Base-by-base conservation (phyloP, 1,139 yeast species). In the Arxiozyma bovina region DNA sequence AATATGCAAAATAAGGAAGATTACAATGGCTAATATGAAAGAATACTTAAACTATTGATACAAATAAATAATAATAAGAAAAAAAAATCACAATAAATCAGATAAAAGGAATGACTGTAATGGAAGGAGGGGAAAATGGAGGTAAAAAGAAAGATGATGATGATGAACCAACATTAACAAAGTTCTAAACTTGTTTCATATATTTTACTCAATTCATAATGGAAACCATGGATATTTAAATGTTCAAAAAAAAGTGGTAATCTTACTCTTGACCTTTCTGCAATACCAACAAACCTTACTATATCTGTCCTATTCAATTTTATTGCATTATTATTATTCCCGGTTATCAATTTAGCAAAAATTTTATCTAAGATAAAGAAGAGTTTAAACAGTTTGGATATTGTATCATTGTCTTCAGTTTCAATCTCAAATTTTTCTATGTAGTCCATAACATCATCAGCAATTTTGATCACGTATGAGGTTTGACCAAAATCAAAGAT, bases 361-460 rank as follows among this genome's bases (percentile, higher is more conserved):
- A 73, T 70, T n/a, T 71, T 68, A 60, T 79, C 83, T 27, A 79
- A 51, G 4, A 70, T 70, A 60, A 74, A 78, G 44, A 77, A 66
- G 50, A 77, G 71, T 34, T 65, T 67, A 60, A 79, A 77, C 41
- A 76, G 67, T 48, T 67, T 68, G 1, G 69, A 57, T 11, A 68
- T 50, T 0, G 67, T 60, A 11, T 51, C 53, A 22, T 49, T 54
- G 21, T 63, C 66, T 8, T 53, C 54, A 11, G 59, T 54, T 17
- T 58, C 54, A 11, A 75, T 50, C 1, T 67, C 63, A 57, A 79
- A 82, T 63, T 78, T 80, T 30, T 70, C 73, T 27, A 80, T 56
- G 61, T 79, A 85, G 59, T 85, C 93, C 51, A 83, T 80, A 52
- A 85, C 66, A 59, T 85, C 91, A 48, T 85, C 87, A 56, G 86